Evolutionary conservation across 805 yeast species (phyloP).

Genomic region (Alloascoidea hylecoeti): DNA sequence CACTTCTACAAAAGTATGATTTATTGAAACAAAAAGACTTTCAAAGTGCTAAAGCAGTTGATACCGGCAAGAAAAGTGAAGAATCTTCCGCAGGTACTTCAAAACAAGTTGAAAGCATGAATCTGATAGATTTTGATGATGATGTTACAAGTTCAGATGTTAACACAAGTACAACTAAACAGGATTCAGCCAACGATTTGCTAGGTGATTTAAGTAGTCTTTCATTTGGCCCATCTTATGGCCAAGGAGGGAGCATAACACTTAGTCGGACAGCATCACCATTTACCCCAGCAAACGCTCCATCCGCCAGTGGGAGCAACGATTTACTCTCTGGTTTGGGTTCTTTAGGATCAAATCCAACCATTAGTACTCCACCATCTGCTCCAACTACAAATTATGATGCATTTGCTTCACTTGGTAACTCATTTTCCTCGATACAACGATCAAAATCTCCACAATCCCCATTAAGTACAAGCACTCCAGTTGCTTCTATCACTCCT

Average conservation of each 20-base stretch:
- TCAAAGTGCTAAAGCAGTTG: conserved; percentile 32
- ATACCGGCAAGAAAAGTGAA: conserved; percentile 21
- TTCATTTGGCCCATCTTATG: conserved; percentile 33
- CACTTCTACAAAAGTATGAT: conserved; percentile 51
- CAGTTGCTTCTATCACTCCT: conserved; percentile 7
- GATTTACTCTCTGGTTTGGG: neutral
- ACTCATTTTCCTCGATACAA: conserved; percentile 17
- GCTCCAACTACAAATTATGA: conserved; percentile 9
- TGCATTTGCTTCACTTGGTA: conserved; percentile 15
- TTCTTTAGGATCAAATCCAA: conserved; percentile 4
- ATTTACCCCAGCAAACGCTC: conserved; percentile 6
- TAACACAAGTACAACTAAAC: conserved; percentile 2
- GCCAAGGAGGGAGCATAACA: conserved; percentile 38
- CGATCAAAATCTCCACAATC: conserved; percentile 6
- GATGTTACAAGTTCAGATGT: conserved; percentile 18
- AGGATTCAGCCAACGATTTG: conserved; percentile 42
- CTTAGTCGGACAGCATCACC: conserved; percentile 17
- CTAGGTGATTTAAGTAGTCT: conserved; percentile 57
- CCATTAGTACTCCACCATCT: conserved; percentile 10
- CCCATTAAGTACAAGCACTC: conserved; percentile 5
- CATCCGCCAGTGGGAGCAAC: conserved; percentile 7
- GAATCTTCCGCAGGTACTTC: conserved; percentile 19
- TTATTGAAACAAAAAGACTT: conserved; percentile 51
- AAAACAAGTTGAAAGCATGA: conserved; percentile 25
- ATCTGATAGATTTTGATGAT: conserved; percentile 68